Conservation (phyloP, 83 land plant species). For the Diphasiastrum complanatum region DNA sequence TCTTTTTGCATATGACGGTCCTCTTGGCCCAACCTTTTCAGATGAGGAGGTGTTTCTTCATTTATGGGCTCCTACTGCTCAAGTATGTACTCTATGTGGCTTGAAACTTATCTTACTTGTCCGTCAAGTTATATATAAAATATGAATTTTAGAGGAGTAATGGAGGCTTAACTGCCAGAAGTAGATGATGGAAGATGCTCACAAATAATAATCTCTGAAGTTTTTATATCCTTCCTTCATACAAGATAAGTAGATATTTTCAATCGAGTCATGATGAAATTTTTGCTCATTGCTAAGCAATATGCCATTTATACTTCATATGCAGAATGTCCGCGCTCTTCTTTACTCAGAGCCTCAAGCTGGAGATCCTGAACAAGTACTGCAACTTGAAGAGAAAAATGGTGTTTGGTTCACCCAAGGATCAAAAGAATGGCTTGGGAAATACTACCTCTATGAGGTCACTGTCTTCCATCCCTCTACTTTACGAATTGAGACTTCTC, state of each 20-base stretch:
- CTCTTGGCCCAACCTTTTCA: conserved; percentile 69
- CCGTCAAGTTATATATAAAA: too few species aligned
- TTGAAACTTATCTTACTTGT: too few species aligned
- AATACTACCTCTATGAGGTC: conserved; percentile 78
- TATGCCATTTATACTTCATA: conserved; percentile 2
- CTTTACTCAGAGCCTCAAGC: conserved; percentile 49
- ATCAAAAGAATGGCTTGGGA: conserved; percentile 73
- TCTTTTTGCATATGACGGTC: conserved; percentile 68
- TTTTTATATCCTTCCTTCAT: background rate
- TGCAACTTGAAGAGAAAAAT: conserved; percentile 54
- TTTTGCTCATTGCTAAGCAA: background rate
- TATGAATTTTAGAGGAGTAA: too few species aligned
- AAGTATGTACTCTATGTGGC: conserved; percentile 33
- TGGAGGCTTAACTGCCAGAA: too few species aligned
- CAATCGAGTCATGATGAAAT: background rate
- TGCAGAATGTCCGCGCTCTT: conserved; percentile 50
- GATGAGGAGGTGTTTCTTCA: conserved; percentile 46
- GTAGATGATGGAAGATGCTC: too few species aligned
- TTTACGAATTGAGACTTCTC: conserved; percentile 55
- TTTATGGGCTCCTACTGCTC: conserved; percentile 97
- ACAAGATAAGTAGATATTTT: background rate
- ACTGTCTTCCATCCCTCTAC: conserved; percentile 71
- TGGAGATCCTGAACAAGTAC: conserved; percentile 42
- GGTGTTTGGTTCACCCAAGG: conserved; percentile 72
- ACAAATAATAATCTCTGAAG: conserved; percentile 1